Percentiles rank a stretch among this genome's conserved stretches.
Conservation (phyloP, 2,329 filamentous ascomycete species). For the Monilinia polystroma region DNA sequence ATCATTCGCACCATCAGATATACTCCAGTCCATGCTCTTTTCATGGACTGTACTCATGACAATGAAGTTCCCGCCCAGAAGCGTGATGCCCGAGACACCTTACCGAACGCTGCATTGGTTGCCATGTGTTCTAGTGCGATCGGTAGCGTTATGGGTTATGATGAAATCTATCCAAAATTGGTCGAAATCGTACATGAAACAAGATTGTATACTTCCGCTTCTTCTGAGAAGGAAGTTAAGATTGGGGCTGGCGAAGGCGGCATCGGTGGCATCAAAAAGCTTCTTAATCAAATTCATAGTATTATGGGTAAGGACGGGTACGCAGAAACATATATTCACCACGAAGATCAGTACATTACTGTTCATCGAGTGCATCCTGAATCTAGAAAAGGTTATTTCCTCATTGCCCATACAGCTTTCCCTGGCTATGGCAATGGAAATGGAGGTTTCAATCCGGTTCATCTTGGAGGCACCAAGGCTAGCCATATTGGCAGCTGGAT, state of each 20-base stretch:
- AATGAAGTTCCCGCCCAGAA: constrained; percentile 97
- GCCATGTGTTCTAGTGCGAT: constrained; percentile 94
- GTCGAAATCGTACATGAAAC: constrained; percentile 93
- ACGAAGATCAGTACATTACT: constrained; percentile 94
- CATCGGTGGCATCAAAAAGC: constrained; percentile 86
- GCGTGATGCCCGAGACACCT: constrained; percentile 86
- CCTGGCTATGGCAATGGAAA: constrained; percentile 86
- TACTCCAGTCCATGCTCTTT: constrained; percentile 87
- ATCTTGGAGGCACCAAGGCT: constrained; percentile 79
- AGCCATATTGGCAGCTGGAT: constrained; percentile 88
- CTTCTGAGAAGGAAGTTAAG: constrained; percentile 63
- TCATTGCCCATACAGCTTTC: constrained; percentile 95
- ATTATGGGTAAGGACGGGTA: constrained; percentile 95
- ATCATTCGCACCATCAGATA: constrained; percentile 78
- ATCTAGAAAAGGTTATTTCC: constrained; percentile 88
- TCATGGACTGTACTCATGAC: constrained; percentile 99
- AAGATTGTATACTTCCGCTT: constrained; percentile 75
- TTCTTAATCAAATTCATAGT: constrained; percentile 91
- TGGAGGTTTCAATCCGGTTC: constrained; percentile 74
- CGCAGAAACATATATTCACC: constrained; percentile 93
- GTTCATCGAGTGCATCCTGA: constrained; percentile 92
- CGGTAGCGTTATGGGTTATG: constrained; percentile 96
- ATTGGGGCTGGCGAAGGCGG: constrained; percentile 72
- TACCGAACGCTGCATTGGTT: constrained; percentile 90
- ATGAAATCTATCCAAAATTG: constrained; percentile 90